Conservation (phyloP, 208 protist species). For the Naegleria fowleri region DNA sequence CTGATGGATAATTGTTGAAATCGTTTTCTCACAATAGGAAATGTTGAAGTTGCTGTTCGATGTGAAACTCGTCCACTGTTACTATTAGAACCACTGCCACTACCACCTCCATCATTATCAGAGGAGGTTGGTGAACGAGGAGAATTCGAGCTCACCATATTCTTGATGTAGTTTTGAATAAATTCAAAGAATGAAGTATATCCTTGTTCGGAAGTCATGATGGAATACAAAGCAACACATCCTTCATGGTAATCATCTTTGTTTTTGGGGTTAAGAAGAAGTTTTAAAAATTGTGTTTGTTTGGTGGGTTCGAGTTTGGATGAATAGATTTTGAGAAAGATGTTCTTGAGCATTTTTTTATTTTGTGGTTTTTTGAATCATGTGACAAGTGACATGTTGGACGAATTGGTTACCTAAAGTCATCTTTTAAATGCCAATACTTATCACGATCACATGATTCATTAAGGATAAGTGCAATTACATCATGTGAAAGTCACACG, state of each 20-base stretch:
- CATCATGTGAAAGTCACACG: no score
- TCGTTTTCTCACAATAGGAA: background rate
- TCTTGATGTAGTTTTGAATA: background rate
- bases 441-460: no score
- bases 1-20: background rate
- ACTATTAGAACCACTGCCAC: background rate
- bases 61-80: background rate
- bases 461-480: no score
- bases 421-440: no score
- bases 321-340: background rate
- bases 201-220: background rate
- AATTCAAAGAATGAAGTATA: slow-evolving; percentile 6
- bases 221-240: background rate
- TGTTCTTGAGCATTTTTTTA: background rate
- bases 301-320: background rate
- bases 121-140: background rate
- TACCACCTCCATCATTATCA: background rate
- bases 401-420: no score
- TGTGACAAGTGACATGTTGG: no score
- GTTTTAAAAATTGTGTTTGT: background rate
- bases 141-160: background rate
- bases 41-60: background rate
- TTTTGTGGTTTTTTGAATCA: background rate
- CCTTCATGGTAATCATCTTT: background rate
- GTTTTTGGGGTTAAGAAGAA: background rate